A percentile compares a stretch with the other conserved stretches of the same genome.
These are phyloP conservation scores for Annulohypoxylon stygium DNA, from an alignment of 495 filamentous ascomycete genomes.

Conservation along the genomic window DNA sequence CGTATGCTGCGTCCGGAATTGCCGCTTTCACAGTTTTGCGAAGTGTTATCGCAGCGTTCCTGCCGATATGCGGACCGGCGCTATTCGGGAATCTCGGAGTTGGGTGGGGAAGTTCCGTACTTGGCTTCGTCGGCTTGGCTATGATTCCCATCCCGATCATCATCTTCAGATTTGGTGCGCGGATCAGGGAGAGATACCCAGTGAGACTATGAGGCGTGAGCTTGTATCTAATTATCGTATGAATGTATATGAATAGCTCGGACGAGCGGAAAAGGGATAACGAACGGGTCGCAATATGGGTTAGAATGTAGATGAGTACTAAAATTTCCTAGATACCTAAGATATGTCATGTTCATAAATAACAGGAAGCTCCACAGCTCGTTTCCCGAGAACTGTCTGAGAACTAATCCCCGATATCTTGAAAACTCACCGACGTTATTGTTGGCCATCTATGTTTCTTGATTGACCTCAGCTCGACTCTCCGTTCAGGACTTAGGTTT, in stretches of 20 bases:
- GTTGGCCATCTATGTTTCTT: neutral
- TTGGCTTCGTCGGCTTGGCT: slow-evolving; percentile 63
- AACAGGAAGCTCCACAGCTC: neutral
- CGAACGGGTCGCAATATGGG: neutral
- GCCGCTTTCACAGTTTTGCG: slow-evolving; percentile 66
- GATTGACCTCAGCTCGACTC: neutral
- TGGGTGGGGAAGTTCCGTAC: slow-evolving; percentile 68
- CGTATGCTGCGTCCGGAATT: slow-evolving; percentile 69
- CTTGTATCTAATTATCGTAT: neutral
- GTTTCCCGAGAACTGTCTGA: neutral
- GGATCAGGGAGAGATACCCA: slow-evolving; percentile 47
- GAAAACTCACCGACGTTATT: neutral
- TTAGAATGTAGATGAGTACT: slow-evolving; percentile 4
- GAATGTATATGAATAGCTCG: neutral
- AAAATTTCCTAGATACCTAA: slow-evolving; percentile 4
- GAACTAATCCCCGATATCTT: neutral
- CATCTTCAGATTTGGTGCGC: slow-evolving; percentile 44
- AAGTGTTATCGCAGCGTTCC: slow-evolving; percentile 65
- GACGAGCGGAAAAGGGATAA: neutral
- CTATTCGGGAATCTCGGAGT: slow-evolving; percentile 65
- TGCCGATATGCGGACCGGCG: slow-evolving; percentile 64
- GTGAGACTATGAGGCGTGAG: slow-evolving; percentile 30
- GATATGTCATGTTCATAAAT: neutral
- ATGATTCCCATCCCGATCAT: slow-evolving; percentile 60
- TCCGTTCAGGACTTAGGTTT: no score